Conservation (phyloP, 2,329 filamentous ascomycete genomes). For the Blastomyces parvus region DNA sequence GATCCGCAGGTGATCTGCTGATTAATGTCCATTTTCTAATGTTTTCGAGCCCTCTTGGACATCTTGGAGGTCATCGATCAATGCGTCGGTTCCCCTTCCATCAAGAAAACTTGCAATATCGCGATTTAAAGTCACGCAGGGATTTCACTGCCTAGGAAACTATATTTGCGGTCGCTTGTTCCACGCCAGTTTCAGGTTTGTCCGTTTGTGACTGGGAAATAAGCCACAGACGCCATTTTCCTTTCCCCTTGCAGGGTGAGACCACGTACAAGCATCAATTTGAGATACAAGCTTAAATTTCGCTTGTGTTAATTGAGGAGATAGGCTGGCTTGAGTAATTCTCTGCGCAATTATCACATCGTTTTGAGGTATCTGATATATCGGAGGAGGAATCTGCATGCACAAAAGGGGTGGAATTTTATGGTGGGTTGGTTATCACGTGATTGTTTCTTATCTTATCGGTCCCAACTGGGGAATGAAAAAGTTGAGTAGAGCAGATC, state of each 20-base stretch:
- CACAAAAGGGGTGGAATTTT: too few species aligned
- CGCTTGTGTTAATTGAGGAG: not conserved
- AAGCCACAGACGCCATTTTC: slow-evolving; percentile 3
- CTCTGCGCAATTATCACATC: not conserved
- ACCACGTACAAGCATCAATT: not conserved
- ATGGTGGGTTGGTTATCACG: too few species aligned
- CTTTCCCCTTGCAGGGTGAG: not conserved
- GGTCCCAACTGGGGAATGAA: too few species aligned
- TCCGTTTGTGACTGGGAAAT: not conserved
- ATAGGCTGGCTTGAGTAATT: not conserved
- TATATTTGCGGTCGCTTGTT: not conserved
- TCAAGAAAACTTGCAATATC: not conserved
- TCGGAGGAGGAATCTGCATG: too few species aligned
- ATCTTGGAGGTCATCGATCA: not conserved
- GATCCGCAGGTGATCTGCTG: not conserved
- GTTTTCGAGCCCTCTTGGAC: too few species aligned
- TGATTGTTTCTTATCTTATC: too few species aligned
- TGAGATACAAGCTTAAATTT: not conserved
- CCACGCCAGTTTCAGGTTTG: slow-evolving; percentile 6
- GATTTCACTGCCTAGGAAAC: not conserved
- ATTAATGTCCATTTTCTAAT: not conserved
- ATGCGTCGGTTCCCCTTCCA: not conserved
- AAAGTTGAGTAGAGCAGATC: too few species aligned
- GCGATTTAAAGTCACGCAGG: not conserved
- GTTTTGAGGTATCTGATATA: not conserved